Percentiles rank a stretch among this genome's conserved stretches.
Evolutionary conservation across 2,329 filamentous ascomycete genomes (phyloP).

Genomic region (Eurotiales sp.): DNA sequence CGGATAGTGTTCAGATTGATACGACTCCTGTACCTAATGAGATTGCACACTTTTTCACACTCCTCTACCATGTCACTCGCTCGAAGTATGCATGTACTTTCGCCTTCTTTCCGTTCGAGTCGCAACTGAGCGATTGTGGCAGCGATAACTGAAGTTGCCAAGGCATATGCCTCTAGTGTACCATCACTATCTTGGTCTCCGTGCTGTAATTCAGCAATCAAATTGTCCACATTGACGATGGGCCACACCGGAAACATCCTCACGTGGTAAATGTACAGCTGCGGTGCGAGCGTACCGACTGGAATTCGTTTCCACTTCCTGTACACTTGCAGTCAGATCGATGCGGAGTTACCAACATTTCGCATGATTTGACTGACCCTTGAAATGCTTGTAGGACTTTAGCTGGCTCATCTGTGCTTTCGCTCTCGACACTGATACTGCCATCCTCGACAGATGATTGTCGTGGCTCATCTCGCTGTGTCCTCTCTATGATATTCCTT

Average conservation of each 20-base stretch:
- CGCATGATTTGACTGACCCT: neutral
- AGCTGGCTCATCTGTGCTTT: neutral
- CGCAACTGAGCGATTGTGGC: slow-evolving; percentile 50
- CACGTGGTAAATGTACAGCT: slow-evolving; percentile 47
- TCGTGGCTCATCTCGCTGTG: slow-evolving; percentile 27
- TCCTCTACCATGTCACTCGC: slow-evolving; percentile 35
- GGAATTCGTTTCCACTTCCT: slow-evolving; percentile 19
- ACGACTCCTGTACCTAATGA: slow-evolving; percentile 25
- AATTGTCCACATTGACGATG: slow-evolving; percentile 45
- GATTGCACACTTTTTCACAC: slow-evolving; percentile 30
- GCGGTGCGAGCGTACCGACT: slow-evolving; percentile 24
- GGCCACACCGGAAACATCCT: slow-evolving; percentile 53
- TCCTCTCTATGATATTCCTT: slow-evolving; percentile 21
- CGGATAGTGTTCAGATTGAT: slow-evolving; percentile 42
- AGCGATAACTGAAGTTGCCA: slow-evolving; percentile 47
- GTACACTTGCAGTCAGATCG: slow-evolving; percentile 11
- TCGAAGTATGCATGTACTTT: slow-evolving; percentile 16
- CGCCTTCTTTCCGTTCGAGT: slow-evolving; percentile 30
- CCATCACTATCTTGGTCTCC: slow-evolving; percentile 23
- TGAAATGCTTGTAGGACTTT: neutral
- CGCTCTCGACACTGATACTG: neutral
- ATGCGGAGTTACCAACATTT: neutral
- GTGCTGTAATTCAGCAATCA: slow-evolving; percentile 24
- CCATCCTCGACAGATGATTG: neutral
- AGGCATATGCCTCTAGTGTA: slow-evolving; percentile 31